These are phyloP conservation scores for Combretum micranthum DNA, from an alignment of 345 rosid genomes.

Conservation along the genomic window DNA sequence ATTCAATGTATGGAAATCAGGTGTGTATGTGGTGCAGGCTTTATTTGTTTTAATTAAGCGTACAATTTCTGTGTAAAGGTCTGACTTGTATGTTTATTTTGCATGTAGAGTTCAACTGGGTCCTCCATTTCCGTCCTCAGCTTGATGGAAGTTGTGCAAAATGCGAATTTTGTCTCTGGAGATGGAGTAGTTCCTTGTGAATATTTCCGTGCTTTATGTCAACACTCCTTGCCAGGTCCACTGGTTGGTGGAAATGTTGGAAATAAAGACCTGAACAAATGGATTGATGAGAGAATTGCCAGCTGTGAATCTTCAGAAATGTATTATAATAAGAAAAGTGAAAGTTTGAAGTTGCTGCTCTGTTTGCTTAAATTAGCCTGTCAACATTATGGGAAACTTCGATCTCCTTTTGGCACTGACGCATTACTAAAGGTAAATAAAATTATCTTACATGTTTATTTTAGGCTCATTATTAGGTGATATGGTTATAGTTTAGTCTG, in stretches of 20 bases:
- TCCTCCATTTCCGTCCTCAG: slow-evolving; percentile 61
- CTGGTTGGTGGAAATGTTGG: slow-evolving; percentile 92
- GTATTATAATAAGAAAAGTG: slow-evolving; percentile 50
- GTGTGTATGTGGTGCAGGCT: slow-evolving; percentile 29
- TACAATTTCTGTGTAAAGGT: no score
- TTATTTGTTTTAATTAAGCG: no score
- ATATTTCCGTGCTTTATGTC: slow-evolving; percentile 67
- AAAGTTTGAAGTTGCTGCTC: slow-evolving; percentile 62
- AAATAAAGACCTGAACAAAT: slow-evolving; percentile 81
- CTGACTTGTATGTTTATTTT: slow-evolving; percentile 10
- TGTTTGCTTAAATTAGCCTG: slow-evolving; percentile 85
- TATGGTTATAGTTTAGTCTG: no score
- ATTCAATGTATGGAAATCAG: slow-evolving; percentile 59
- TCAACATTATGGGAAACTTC: slow-evolving; percentile 94
- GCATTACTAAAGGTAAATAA: slow-evolving; percentile 46
- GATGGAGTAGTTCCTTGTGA: slow-evolving; percentile 32
- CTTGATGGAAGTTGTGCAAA: slow-evolving; percentile 62
- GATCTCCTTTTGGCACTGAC: slow-evolving; percentile 86
- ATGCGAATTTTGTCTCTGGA: slow-evolving; percentile 28
- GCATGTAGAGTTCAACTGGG: slow-evolving; percentile 48
- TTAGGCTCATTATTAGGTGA: not conserved
- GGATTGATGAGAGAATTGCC: slow-evolving; percentile 85
- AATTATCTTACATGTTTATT: not conserved
- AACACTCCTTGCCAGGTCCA: slow-evolving; percentile 85
- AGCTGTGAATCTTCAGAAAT: slow-evolving; percentile 49